Base-by-base conservation (phyloP, 257 asterid species). In the Henckelia pumila region DNA sequence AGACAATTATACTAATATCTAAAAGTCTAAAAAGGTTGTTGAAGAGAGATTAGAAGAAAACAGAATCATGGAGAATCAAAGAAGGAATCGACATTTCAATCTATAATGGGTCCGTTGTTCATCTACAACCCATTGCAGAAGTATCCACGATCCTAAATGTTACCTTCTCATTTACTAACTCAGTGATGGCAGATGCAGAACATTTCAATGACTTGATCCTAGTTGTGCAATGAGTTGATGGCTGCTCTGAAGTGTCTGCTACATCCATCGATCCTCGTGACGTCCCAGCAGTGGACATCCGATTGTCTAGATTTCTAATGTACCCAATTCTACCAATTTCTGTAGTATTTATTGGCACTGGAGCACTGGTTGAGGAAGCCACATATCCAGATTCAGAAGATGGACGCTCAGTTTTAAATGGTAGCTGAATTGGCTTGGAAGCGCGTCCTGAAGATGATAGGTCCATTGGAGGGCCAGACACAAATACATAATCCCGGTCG, bases 401-500 rank as follows among this genome's bases (percentile, higher is more conserved):
- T 22, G 83, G 79, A 68, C 87, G 65, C 53, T 81, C 85, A 63
- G 79, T 68, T 81, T 84, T 84, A 63, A 75, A 73, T 52, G 86
- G 80, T 67, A 80, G 81, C 62, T 72, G 81, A 75, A 77, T 70
- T 32, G 76, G 76, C 76, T 71, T 84, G 75, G 82, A 80, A 70
- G 78, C 77, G 77, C 59, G 68, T 59, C 82, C 80, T 6, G 97
- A 83, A 78, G 88, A 74, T 52, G 89, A 88, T 53, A 77, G 73
- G 67, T 85, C 96, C 56, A 81, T 57, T 1, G 85, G 91, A 55
- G 93, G 88, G 57, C 89, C 86, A 35, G 88, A 76, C 55, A 92
- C 98, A 52, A 92, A 76, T 70, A 92, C 96, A 63, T 89, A 92
- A 72, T 87, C 98, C 84, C 81, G 86, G 76, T 75, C 98, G 61